Evolutionary conservation across 139 green algal species (phyloP), one percentile per base, ranked within the genome.

Genomic region (Chlorella vulgaris): DNA sequence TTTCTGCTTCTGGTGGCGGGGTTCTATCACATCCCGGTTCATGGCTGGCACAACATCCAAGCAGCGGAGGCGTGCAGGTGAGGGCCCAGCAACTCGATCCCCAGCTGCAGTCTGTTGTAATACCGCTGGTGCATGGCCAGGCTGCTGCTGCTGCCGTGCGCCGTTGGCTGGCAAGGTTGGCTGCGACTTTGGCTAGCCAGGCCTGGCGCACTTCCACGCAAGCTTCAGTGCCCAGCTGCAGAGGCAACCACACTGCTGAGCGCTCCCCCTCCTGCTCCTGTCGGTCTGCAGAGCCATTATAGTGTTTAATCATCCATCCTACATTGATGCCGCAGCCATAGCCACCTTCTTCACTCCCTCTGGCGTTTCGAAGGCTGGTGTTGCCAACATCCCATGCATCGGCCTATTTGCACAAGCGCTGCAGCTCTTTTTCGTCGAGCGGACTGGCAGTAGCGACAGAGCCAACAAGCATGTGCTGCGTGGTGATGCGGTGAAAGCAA

Each of bases 381-480:
- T 91, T 7, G 84, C 84, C 38, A 70, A 66, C 24, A 79, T 91
- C 31, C 88, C 88, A 10, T 88, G 90, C 67, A 74, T 91, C 36
- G 88, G 88, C 53, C 42, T 61, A 1, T 84, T 87, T 36, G 60
- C 71, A 7, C 29, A 68, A 28, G 86, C 82, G 26, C 70, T 91
- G 66, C 86, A 89, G 66, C 88, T 91, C n/a, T 67, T 91, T n/a
- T 91, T 91, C 50, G 73, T 91, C 10, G 60, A 85, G 74, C 69
- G 87, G 21, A 65, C 51, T 4, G 86, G 86, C 39, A 84, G 63
- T 38, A 42, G 51, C 47, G 88, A 89, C 69, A 47, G 40, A 19
- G 18, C 31, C 40, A 86, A 89, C 75, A 70, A 55, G 43, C 69
- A 85, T 53, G 69, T 70, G 15, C n/a, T 83, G 66, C 35, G 40